Percentiles rank a stretch among this genome's conserved stretches.
phyloP scores from a whole-genome alignment of 148 eudicot species.

The Camellia japonica region DNA sequence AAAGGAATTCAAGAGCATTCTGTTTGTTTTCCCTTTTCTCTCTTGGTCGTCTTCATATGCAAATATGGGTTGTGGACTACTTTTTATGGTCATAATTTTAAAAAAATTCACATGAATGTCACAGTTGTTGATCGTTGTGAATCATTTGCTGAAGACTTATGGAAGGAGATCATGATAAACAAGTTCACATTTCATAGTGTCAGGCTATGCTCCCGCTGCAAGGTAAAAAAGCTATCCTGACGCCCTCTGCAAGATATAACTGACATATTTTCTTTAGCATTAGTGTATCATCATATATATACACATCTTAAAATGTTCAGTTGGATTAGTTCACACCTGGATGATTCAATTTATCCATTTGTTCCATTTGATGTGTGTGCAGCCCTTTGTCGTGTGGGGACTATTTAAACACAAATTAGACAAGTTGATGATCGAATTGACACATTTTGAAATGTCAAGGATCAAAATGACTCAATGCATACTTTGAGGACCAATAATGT shows the following conservation, averaged over 20 bases:
- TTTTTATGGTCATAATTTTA: background rate
- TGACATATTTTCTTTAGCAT: background rate
- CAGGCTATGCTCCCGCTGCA: constrained; percentile 86
- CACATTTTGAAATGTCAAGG: no score
- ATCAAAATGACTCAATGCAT: no score
- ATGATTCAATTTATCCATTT: background rate
- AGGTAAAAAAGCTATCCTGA: constrained; percentile 40
- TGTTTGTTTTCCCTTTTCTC: background rate
- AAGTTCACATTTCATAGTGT: constrained; percentile 65
- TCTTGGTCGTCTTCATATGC: background rate
- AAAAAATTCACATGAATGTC: background rate
- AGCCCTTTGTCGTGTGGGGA: background rate
- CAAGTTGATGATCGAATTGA: no score
- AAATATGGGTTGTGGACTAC: background rate
- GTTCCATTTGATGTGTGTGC: background rate
- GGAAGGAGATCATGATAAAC: constrained; percentile 77
- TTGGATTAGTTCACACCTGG: background rate
- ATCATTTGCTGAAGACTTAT: constrained; percentile 70
- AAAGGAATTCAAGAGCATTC: background rate
- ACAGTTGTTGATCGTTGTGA: constrained; percentile 85
- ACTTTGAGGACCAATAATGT: no score
- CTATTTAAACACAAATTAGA: no score
- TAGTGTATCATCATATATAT: background rate
- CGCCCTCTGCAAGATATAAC: background rate
- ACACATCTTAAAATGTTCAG: background rate